Base-by-base conservation (phyloP, 257 asterid species). In the Avicennia marina region DNA sequence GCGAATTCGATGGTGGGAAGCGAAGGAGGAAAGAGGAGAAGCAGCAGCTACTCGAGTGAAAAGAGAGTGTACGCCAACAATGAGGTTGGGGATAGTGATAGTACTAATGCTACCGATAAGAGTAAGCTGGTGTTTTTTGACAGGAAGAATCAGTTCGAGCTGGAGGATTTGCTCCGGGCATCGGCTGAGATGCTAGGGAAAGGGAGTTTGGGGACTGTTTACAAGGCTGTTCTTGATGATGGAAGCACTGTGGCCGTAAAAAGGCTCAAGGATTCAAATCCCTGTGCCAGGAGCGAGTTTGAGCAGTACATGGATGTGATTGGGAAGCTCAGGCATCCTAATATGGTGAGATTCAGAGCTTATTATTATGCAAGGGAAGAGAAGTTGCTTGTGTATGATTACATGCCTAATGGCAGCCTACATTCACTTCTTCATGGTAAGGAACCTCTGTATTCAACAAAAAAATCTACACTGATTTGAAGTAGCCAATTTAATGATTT, bases 281-380 rank as follows among this genome's bases (percentile, higher is more conserved):
- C 98, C 0, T 83, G 96, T 58, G 71, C 78, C 1, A 78, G 95
- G 40, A 84, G 73, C 44, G 96, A 87, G 70, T 90, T 90, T 59
- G 96, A 90, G 66, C 94, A 84, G 74, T 90, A 87, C 9, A 90
- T 87, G 98, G 93, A 87, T 72, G 94, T 87, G n/a, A 82, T 90
- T 60, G 98, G 98, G 60, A 90, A 79, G 73, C 79, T 90, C 60
- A 78, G 74, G 45, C 96, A 90, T 77, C 86, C 82, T 3, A 87
- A 90, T 65, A 69, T 90, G 16, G 96, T 90, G 7, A 75, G 79
- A 48, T 85, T 90, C 38, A 77, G 95, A 74, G 98, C 95, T 55
- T 87, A 82, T 39, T 90, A 84, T 42, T 90, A 87, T 62, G 98
- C 98, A 0, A 84, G 85, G 74, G 89, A 90, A 64, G 98, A 90